These are phyloP conservation scores for Pelargonium myrrhifolium DNA, from an alignment of 441 rosid species.

Conservation along the genomic window DNA sequence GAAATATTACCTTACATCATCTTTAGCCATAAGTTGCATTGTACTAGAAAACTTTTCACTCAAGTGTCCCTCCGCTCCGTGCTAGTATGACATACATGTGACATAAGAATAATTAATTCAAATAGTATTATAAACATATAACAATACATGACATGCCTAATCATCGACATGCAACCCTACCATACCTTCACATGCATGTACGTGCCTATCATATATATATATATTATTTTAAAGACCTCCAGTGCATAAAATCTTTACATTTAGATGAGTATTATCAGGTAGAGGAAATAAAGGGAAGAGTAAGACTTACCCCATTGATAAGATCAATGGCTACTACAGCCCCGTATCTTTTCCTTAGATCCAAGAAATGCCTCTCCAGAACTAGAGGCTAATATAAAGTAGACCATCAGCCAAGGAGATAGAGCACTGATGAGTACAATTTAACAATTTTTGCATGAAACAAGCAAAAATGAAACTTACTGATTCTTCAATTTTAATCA, in stretches of 20 bases:
- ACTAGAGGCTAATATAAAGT: conserved; percentile 43
- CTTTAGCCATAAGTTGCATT: conserved; percentile 57
- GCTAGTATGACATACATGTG: conserved; percentile 44
- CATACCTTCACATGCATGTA: not conserved
- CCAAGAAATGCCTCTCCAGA: conserved; percentile 88
- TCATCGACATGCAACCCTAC: not conserved
- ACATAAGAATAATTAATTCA: conserved; percentile 16
- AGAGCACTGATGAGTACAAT: not conserved
- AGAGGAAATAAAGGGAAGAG: not conserved
- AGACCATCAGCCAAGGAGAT: conserved; percentile 8
- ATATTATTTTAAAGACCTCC: not conserved
- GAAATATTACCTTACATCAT: conserved; percentile 77
- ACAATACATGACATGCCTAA: not conserved
- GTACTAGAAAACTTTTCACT: conserved; percentile 62
- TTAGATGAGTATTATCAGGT: conserved; percentile 1
- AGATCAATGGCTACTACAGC: conserved; percentile 77
- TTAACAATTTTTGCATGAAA: not conserved
- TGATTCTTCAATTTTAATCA: conserved; percentile 79
- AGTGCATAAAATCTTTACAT: not conserved
- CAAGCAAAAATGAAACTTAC: conserved; percentile 39
- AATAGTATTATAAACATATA: conserved; percentile 14
- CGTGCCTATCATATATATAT: not conserved
- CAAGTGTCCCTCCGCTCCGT: conserved; percentile 89
- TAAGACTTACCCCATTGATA: conserved; percentile 60
- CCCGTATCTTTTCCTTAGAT: conserved; percentile 85